phyloP scores from a whole-genome alignment of 495 filamentous ascomycete genomes.

The Penicillium herquei region DNA sequence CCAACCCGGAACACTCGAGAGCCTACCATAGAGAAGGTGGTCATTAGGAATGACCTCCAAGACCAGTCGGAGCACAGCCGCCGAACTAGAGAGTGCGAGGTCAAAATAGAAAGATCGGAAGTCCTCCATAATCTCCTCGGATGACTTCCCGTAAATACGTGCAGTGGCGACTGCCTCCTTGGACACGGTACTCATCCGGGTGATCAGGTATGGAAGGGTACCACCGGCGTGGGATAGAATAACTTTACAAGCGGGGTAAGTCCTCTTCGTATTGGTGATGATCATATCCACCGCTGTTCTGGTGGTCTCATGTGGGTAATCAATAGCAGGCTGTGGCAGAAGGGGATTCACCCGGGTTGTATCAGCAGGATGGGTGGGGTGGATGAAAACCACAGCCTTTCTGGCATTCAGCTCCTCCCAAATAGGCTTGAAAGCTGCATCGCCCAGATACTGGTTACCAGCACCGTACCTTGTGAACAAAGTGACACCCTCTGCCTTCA shows the following conservation, averaged over 20 bases:
- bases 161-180: constrained; percentile 24
- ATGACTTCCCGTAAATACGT: constrained; percentile 26
- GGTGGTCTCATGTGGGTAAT: constrained; percentile 55
- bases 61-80: constrained; percentile 35
- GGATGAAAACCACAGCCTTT: constrained; percentile 46
- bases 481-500: constrained; percentile 51
- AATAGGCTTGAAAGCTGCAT: constrained; percentile 38
- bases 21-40: constrained; percentile 48
- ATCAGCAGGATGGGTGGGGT: constrained; percentile 48
- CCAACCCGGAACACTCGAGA: not conserved
- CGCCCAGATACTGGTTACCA: constrained; percentile 46
- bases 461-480: constrained; percentile 53
- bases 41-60: constrained; percentile 37
- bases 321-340: constrained; percentile 45
- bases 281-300: constrained; percentile 52
- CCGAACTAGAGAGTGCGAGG: constrained; percentile 32
- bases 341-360: constrained; percentile 29
- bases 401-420: constrained; percentile 47
- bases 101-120: constrained; percentile 43
- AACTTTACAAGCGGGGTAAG: constrained; percentile 42
- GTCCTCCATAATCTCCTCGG: constrained; percentile 31
- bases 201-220: constrained; percentile 43
- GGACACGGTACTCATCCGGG: constrained; percentile 18
- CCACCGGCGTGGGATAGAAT: constrained; percentile 56
- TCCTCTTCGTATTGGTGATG: constrained; percentile 19